Evolutionary conservation across 78 protist genomes (phyloP).

Genomic region (Creolimax fragrantissima): DNA sequence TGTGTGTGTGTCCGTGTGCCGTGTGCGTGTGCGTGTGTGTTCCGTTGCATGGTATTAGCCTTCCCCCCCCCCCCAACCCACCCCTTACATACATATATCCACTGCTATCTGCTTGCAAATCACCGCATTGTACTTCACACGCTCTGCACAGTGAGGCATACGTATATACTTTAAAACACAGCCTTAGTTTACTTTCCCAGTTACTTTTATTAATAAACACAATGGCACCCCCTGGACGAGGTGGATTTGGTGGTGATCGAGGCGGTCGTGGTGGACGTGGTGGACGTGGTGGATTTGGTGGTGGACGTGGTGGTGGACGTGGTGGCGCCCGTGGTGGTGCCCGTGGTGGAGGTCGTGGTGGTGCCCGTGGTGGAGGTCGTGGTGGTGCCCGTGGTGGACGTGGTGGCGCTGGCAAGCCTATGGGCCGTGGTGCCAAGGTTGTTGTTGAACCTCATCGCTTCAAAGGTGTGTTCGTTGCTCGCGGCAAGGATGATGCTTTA

Average conservation of each 20-base stretch:
- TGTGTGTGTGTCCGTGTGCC: background rate
- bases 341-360: constrained; percentile 26
- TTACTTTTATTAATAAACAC: background rate
- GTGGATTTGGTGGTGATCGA: too few species aligned
- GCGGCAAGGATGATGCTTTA: constrained; percentile 80
- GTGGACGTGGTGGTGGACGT: constrained; percentile 46
- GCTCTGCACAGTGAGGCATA: background rate
- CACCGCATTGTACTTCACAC: background rate
- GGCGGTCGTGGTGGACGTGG: constrained; percentile 44
- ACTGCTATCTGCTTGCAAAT: background rate
- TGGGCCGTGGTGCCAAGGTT: constrained; percentile 69
- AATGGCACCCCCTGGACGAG: too few species aligned
- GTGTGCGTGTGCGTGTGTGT: background rate
- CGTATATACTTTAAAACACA: background rate
- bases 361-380: background rate
- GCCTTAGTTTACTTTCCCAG: background rate
- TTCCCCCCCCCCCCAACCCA: background rate
- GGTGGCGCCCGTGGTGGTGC: constrained; percentile 31
- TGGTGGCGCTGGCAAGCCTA: constrained; percentile 35
- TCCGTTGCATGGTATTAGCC: background rate
- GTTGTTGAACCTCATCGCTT: constrained; percentile 87
- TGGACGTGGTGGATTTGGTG: constrained; percentile 50
- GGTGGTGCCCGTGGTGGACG: background rate
- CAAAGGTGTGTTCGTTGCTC: constrained; percentile 83
- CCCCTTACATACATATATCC: background rate